Base-by-base conservation (phyloP, 305 asterid genomes). In the Fraxinus ornus region DNA sequence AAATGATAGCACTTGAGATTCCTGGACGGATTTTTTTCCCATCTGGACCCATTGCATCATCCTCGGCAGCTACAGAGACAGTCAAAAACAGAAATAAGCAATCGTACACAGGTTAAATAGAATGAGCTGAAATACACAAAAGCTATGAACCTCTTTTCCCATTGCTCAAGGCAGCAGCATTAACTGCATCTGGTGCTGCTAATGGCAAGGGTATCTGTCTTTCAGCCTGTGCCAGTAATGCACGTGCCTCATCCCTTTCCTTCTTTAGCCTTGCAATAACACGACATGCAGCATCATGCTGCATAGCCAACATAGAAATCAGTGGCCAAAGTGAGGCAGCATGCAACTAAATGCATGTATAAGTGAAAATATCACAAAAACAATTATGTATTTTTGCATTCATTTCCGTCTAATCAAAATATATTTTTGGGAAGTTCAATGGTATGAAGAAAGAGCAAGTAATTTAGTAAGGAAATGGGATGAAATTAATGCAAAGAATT, bases 221-320 rank as follows among this genome's bases (percentile, higher is more conserved):
- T 86, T 97, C 97, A 75, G 97, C 97, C 85, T 89, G 98, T 66
- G 97, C 92, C 85, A 97, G 84, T 66, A 97, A 87, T 22, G 78
- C 87, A 89, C 97, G 89, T 57, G 99, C 98, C 88, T 97, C 99
- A 79, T 97, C 98, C 88, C 98, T 91, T 90, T 94, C 99, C 89
- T 93, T 97, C 89, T 92, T 94, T 81, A 97, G 85, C 89, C 99
- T 92, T 87, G 99, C 98, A 91, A 97, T 97, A 72, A 97, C 99
- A 88, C 98, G 97, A 87, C 99, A 94, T 5, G 99, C 99, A 62
- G 99, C 98, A 84, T 97, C 99, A 89, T 97, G 99, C 98, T 97
- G 92, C 88, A 85, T 80, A 66, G 73, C 68, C 60, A 83, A 5
- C 30, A 75, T 19, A 22, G 73, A 79, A 39, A 88, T 41, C 26